These are phyloP conservation scores for Aspergillus fischeri DNA, from an alignment of 2,329 filamentous ascomycete genomes.

Conservation along the genomic window DNA sequence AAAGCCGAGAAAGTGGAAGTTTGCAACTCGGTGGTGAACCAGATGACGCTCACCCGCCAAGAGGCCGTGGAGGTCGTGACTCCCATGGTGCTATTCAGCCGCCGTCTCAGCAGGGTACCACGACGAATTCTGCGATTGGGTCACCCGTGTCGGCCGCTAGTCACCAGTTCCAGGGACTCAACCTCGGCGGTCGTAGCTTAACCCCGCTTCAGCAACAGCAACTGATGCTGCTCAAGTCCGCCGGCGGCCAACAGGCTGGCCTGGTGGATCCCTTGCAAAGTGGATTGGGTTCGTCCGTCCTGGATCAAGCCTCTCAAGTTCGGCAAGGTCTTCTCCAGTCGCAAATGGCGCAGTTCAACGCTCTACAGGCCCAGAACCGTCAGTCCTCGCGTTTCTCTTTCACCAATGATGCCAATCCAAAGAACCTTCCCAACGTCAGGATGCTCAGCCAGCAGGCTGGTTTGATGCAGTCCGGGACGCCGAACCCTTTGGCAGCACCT, in stretches of 20 bases:
- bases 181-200: conserved; percentile 66
- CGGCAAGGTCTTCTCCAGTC: conserved; percentile 44
- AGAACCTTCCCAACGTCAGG: conserved; percentile 58
- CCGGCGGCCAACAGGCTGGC: conserved; percentile 57
- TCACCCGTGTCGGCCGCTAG: conserved; percentile 38
- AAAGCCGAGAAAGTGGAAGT: conserved; percentile 77
- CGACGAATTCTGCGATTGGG: conserved; percentile 39
- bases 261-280: conserved; percentile 43
- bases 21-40: conserved; percentile 88
- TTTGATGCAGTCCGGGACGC: conserved; percentile 35
- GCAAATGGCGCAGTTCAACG: conserved; percentile 47
- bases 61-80: conserved; percentile 49
- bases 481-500: conserved; percentile 35
- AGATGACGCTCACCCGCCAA: conserved; percentile 64
- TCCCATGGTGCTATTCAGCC: conserved; percentile 67
- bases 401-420: conserved; percentile 60
- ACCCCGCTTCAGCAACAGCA: conserved; percentile 77
- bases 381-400: conserved; percentile 88
- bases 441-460: conserved; percentile 49
- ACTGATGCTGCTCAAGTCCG: conserved; percentile 60
- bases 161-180: conserved; percentile 50
- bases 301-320: conserved; percentile 42
- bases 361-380: conserved; percentile 67
- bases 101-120: conserved; percentile 65
- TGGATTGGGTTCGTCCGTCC: conserved; percentile 25